Evolutionary conservation across 2,329 filamentous ascomycete species (phyloP).

Genomic region (Colletotrichum karsti): DNA sequence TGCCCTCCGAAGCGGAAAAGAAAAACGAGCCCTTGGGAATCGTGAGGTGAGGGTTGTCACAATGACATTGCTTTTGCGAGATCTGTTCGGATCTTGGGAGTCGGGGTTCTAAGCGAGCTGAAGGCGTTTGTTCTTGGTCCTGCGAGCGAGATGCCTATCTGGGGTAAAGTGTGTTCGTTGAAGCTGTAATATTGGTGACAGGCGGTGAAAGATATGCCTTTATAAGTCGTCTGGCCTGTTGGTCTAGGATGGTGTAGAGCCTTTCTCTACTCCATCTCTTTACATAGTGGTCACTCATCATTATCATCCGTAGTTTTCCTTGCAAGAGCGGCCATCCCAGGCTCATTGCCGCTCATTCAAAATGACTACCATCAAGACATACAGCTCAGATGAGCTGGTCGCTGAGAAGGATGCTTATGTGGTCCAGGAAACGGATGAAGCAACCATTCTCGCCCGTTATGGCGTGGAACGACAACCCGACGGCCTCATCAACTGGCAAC

Average conservation of each 20-base stretch:
- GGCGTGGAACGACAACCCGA: slow-evolving; percentile 11
- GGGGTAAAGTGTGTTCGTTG: background rate
- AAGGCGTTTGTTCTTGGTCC: background rate
- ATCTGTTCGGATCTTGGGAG: background rate
- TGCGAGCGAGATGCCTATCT: background rate
- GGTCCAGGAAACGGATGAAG: slow-evolving; percentile 7
- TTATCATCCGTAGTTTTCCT: background rate
- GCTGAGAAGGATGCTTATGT: background rate
- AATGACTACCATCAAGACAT: background rate
- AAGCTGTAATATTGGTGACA: background rate
- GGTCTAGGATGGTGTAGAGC: no score
- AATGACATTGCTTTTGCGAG: background rate
- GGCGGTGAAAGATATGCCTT: background rate
- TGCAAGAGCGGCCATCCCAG: background rate
- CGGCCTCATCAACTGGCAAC: slow-evolving; percentile 20
- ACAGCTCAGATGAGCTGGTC: background rate
- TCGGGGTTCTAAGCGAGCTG: background rate
- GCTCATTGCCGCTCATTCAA: background rate
- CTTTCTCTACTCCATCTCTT: no score
- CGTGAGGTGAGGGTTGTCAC: background rate
- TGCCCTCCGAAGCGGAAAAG: background rate
- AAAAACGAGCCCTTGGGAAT: background rate
- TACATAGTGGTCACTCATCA: no score
- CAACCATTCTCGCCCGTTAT: background rate
- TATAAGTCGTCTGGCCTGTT: background rate